Conservation (phyloP, 768 basidiomycete genomes). For the Suillus placidus region DNA sequence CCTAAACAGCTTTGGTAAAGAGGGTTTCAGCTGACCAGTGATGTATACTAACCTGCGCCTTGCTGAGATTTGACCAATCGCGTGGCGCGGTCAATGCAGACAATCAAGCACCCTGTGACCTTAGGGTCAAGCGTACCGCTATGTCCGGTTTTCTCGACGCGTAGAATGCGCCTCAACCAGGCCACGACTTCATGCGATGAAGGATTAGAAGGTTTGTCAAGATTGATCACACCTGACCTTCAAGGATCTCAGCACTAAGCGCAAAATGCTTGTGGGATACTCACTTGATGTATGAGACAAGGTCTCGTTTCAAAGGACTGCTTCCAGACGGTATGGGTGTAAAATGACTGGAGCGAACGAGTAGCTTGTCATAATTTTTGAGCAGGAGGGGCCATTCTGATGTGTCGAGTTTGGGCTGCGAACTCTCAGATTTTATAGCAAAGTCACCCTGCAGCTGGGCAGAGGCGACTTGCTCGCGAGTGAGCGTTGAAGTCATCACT, state of each 20-base stretch:
- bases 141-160: slow-evolving; percentile 98
- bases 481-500: slow-evolving; percentile 38
- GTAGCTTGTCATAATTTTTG: slow-evolving; percentile 98
- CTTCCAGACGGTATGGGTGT: slow-evolving; percentile 96
- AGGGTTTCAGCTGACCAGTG: slow-evolving; percentile 1
- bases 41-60: slow-evolving; percentile 75
- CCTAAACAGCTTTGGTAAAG: slow-evolving; percentile 45
- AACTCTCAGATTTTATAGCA: slow-evolving; percentile 77
- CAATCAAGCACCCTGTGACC: slow-evolving; percentile 97
- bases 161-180: slow-evolving; percentile 95
- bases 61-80: slow-evolving; percentile 98
- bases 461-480: slow-evolving; percentile 69
- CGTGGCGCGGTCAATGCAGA: slow-evolving; percentile 98
- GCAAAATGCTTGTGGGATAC: slow-evolving; percentile 10
- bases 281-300: slow-evolving; percentile 88
- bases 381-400: slow-evolving; percentile 97
- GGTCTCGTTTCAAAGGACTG: slow-evolving; percentile 94
- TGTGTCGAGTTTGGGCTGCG: slow-evolving; percentile 82
- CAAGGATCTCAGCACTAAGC: slow-evolving; percentile 12
- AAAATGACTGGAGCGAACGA: slow-evolving; percentile 94
- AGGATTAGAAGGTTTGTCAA: slow-evolving; percentile 99
- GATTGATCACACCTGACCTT: slow-evolving; percentile 97
- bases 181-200: slow-evolving; percentile 99
- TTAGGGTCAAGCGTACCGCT: slow-evolving; percentile 99
- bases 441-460: slow-evolving; percentile 78